Evolutionary conservation across 495 filamentous ascomycete genomes (phyloP).

Genomic region (Pseudevernia furfuracea): DNA sequence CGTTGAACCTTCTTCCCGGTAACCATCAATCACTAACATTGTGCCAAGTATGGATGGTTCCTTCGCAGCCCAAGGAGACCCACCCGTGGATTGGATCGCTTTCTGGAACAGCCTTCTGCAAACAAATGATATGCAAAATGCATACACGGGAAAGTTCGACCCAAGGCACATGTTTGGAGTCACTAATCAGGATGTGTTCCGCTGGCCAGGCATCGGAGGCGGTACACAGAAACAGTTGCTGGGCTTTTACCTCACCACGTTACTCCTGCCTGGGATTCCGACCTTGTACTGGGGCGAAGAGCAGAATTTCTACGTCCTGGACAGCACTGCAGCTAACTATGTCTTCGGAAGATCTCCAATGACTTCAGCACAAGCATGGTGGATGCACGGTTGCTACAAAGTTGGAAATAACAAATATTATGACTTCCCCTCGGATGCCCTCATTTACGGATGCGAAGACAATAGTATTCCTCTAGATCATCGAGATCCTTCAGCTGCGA

Average conservation of each 20-base stretch:
- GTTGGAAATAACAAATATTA: conserved; percentile 39
- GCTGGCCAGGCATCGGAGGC: conserved; percentile 44
- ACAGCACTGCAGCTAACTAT: conserved; percentile 43
- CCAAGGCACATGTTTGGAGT: conserved; percentile 45
- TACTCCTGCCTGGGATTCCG: conserved; percentile 44
- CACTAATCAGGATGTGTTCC: conserved; percentile 47
- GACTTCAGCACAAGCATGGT: conserved; percentile 43
- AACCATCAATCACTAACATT: not conserved
- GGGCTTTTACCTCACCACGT: conserved; percentile 39
- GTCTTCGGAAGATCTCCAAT: conserved; percentile 45
- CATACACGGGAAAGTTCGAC: conserved; percentile 44
- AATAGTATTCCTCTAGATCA: conserved; percentile 44
- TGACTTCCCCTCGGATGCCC: conserved; percentile 39
- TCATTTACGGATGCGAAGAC: conserved; percentile 41
- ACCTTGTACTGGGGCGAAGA: conserved; percentile 45
- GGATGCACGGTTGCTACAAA: conserved; percentile 45
- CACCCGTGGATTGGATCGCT: conserved; percentile 38
- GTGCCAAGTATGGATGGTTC: conserved; percentile 44
- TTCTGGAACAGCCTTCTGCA: conserved; percentile 38
- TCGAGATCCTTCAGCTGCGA: conserved; percentile 44
- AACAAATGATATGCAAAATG: conserved; percentile 43
- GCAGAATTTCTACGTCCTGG: conserved; percentile 44
- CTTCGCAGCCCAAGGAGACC: conserved; percentile 36
- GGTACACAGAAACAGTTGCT: conserved; percentile 42
- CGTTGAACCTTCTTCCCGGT: not conserved